Base-by-base conservation (phyloP, 1,139 yeast species). In the Pneumocystis sp. region DNA sequence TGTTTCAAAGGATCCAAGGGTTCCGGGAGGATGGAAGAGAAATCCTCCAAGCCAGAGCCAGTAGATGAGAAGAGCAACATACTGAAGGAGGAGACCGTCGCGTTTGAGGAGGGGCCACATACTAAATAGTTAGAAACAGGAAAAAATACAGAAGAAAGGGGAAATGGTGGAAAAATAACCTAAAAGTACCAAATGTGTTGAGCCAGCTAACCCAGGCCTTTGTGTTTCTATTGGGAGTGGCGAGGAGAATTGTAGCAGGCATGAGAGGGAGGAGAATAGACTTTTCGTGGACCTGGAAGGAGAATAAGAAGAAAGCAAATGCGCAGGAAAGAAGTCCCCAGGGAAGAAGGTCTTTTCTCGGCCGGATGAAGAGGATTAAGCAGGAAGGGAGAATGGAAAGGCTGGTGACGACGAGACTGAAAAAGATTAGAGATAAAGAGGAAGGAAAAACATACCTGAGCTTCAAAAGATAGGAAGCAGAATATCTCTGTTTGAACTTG, bases 201-300 rank as follows among this genome's bases (percentile, higher is more conserved):
- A 91, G 83, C 97, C 97, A 91, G 67, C 86, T 85, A 3, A 88
- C 83, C 76, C 89, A 82, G 1, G 95, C 84, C 25, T 85, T 80
- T 66, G 82, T 79, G 60, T 31, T 42, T 37, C 35, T 60, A 19
- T 65, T 50, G 1, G 68, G 69, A 50, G 82, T 79, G 31, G 87
- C 81, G 67, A 84, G 80, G 25, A 89, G 75, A 65, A 93, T 77
- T 0, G 95, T 83, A 3, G 89, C 83, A 3, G 98, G 98, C 71
- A 93, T 75, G 68, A 95, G 79, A 0, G 98, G 97, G 1, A 95
- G 81, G 67, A 95, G 77, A 4, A 95, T 91, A 0, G 90, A 85
- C 76, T 93, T 89, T 74, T 93, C 98, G 74, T 95, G 98, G 3
- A 93, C 98, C 74, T 93, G 97, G 78, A 89, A 95, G 35, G 96